phyloP scores from a whole-genome alignment of 1,139 yeast genomes.

The Lodderomyces parapsilosis region DNA sequence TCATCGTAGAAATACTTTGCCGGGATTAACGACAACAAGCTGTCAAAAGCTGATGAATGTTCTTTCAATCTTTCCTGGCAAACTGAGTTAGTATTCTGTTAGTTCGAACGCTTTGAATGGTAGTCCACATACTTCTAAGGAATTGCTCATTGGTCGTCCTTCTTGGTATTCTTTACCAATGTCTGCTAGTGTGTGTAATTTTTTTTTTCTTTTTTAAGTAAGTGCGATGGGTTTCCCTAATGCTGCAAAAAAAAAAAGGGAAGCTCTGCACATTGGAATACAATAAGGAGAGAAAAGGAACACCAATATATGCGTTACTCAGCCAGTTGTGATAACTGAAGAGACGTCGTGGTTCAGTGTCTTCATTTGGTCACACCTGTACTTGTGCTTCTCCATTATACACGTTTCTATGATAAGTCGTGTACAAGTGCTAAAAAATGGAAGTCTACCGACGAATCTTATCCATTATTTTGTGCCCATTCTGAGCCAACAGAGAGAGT shows the following conservation, averaged over 20 bases:
- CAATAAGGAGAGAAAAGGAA: too few species aligned
- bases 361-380: too few species aligned
- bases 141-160: constrained; percentile 11
- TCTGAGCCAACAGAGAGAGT: too few species aligned
- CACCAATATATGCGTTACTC: too few species aligned
- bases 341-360: too few species aligned
- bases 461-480: neutral
- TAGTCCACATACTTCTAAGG: constrained; percentile 46
- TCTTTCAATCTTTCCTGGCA: constrained; percentile 72
- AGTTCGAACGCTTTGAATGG: neutral
- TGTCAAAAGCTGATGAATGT: constrained; percentile 87
- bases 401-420: neutral
- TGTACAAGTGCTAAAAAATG: neutral
- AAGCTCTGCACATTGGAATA: too few species aligned
- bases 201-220: neutral
- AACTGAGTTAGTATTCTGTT: neutral
- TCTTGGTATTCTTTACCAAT: neutral
- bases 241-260: too few species aligned
- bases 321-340: too few species aligned
- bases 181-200: too few species aligned
- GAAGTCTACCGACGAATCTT: neutral
- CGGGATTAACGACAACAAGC: constrained; percentile 85
- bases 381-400: too few species aligned
- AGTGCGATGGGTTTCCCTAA: neutral
- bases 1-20: constrained; percentile 87